phyloP scores from a whole-genome alignment of 225 moss, liverwort and hornwort species.

The Neckera pumila region DNA sequence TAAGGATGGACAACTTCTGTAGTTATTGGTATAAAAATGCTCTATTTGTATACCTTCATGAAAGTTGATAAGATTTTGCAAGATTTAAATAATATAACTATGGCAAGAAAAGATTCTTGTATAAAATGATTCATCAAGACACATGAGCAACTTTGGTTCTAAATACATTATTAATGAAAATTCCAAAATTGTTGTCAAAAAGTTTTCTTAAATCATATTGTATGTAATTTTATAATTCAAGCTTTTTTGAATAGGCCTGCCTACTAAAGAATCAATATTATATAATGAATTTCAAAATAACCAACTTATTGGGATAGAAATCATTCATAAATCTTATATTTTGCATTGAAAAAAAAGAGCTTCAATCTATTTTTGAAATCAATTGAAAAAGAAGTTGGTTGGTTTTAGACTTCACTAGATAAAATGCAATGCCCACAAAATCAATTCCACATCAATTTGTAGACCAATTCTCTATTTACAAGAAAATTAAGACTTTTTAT shows the following conservation, averaged over 20 bases:
- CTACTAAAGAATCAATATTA: background rate
- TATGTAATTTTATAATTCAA: background rate
- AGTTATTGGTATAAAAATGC: too few species aligned
- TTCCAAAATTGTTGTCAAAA: background rate
- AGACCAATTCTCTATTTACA: background rate
- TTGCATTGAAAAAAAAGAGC: background rate
- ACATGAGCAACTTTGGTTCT: background rate
- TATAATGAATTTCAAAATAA: background rate
- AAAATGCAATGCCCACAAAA: background rate
- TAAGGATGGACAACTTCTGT: too few species aligned
- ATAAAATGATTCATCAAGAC: background rate
- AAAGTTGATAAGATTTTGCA: background rate
- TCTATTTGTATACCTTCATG: rapidly evolving
- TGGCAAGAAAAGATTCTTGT: background rate
- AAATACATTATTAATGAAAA: background rate
- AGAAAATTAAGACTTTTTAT: background rate
- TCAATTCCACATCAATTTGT: background rate
- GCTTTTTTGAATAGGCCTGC: too few species aligned
- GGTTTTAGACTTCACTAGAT: background rate
- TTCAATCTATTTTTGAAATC: background rate
- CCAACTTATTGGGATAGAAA: rapidly evolving
- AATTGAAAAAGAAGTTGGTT: background rate
- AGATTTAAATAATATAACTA: background rate
- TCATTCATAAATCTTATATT: background rate
- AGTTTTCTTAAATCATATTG: rapidly evolving